Evolutionary conservation across 495 filamentous ascomycete genomes (phyloP).

Genomic region (Gamarada debralockiae): DNA sequence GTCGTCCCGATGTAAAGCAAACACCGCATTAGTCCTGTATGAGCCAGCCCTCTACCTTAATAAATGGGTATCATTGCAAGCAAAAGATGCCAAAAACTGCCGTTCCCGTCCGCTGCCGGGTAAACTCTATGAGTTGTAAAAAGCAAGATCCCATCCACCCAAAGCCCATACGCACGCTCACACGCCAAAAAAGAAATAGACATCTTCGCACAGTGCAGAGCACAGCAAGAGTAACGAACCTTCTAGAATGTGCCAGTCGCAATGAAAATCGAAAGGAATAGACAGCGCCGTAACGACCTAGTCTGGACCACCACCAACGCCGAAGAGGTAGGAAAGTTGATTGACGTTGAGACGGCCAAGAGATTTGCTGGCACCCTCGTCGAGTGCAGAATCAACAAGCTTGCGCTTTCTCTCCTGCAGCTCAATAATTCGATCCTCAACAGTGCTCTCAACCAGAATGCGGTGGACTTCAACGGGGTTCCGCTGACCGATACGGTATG

Average conservation of each 20-base stretch:
- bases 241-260: background rate
- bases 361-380: constrained; percentile 51
- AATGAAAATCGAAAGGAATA: background rate
- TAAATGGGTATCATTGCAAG: background rate
- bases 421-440: constrained; percentile 84
- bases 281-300: background rate
- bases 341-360: constrained; percentile 21
- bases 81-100: background rate
- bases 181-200: no score
- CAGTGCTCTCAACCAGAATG: constrained; percentile 70
- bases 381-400: constrained; percentile 76
- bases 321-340: constrained; percentile 24
- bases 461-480: constrained; percentile 75
- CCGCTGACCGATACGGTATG: constrained; percentile 85
- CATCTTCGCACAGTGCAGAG: background rate
- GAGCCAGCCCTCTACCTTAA: no score
- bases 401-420: constrained; percentile 83
- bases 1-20: no score
- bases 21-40: no score
- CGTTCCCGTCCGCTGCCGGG: background rate
- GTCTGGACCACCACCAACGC: constrained; percentile 5
- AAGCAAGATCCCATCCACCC: no score
- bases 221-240: background rate
- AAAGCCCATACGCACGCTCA: no score
- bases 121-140: no score